Evolutionary conservation across 179 eudicot species (phyloP), one percentile per base, ranked within the genome.

Genomic region (Silene coronaria): DNA sequence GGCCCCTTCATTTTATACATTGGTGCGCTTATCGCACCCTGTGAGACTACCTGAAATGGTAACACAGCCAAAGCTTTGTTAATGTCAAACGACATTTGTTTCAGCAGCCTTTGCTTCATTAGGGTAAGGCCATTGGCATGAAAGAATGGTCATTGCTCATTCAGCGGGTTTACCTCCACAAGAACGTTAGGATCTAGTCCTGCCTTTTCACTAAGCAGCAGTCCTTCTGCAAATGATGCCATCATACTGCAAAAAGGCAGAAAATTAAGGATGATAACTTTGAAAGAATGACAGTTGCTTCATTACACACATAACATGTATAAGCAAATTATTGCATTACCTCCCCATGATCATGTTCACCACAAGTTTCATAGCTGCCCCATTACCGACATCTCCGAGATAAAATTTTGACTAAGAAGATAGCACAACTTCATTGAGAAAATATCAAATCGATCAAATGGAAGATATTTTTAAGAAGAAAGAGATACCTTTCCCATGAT

Each of bases 321-420:
- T 24, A 23, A 55, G 32, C 55, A 30, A 21, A 70, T 19, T 28
- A 22, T 74, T 59, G 60, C 74, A 42, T 66, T 76, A 95, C 99
- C 99, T 95, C 84, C 97, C 97, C 99, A 95, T 95, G 82, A 95
- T 89, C 99, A 95, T 95, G 80, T 95, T 95, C 75, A 95, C 99
- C 14, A 95, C 97, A 74, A 92, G 97, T 79, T 95, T 95, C 99
- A 95, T 95, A 48, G 97, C 95, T 66, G 99, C 97, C 75, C 99
- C 99, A 82, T 95, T 92, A 51, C 99, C 97, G 78, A 95, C 95
- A 70, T 95, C 97, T 65, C 97, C 99, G 60, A 95, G 95, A 86
- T 87, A 95, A 80, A 95, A 92, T 74, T 80, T 91, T 63, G 99
- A 92, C 98, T 94, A 82, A 53, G 80, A 82, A 42, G 48, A 70